Evolutionary conservation across 1,284 basidiomycete genomes (phyloP).

Genomic region (Tylopilus sp.): DNA sequence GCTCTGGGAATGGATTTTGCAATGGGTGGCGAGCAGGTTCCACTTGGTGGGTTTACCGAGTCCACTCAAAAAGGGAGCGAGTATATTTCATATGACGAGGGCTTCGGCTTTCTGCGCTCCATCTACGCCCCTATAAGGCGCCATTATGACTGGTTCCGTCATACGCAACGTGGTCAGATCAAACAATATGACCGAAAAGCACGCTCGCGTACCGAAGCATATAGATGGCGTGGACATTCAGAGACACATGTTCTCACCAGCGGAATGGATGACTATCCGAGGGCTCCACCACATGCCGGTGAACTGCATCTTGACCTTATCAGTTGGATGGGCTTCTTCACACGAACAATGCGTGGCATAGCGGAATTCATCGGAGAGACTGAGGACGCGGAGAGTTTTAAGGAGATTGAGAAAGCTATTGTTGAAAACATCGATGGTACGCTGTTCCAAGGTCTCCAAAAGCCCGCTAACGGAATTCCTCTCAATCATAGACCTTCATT

Average conservation of each 20-base stretch:
- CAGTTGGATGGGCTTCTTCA: slow-evolving; percentile 94
- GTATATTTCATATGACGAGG: slow-evolving; percentile 59
- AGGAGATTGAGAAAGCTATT: slow-evolving; percentile 74
- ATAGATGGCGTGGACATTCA: slow-evolving; percentile 92
- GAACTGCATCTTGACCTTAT: slow-evolving; percentile 92
- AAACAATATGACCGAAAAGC: slow-evolving; percentile 83
- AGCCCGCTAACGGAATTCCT: slow-evolving; percentile 4
- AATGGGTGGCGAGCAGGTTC: slow-evolving; percentile 45
- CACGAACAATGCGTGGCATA: slow-evolving; percentile 84
- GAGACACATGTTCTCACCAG: slow-evolving; percentile 86
- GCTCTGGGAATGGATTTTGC: slow-evolving; percentile 65
- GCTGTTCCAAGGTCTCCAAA: slow-evolving; percentile 11
- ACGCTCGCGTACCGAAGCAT: slow-evolving; percentile 82
- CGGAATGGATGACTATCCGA: slow-evolving; percentile 94
- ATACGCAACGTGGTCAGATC: slow-evolving; percentile 89
- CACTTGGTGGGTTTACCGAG: slow-evolving; percentile 35
- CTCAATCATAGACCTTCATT: slow-evolving; percentile 72
- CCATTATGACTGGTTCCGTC: slow-evolving; percentile 95
- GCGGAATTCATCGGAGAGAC: slow-evolving; percentile 78
- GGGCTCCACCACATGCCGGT: slow-evolving; percentile 82
- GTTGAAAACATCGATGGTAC: slow-evolving; percentile 83
- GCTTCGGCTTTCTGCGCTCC: slow-evolving; percentile 65
- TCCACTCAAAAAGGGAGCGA: slow-evolving; percentile 37
- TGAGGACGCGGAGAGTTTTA: slow-evolving; percentile 77
- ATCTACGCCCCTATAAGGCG: slow-evolving; percentile 83